Base-by-base conservation (phyloP, 208 protist species). In the Trypanosomatidae sp. region DNA sequence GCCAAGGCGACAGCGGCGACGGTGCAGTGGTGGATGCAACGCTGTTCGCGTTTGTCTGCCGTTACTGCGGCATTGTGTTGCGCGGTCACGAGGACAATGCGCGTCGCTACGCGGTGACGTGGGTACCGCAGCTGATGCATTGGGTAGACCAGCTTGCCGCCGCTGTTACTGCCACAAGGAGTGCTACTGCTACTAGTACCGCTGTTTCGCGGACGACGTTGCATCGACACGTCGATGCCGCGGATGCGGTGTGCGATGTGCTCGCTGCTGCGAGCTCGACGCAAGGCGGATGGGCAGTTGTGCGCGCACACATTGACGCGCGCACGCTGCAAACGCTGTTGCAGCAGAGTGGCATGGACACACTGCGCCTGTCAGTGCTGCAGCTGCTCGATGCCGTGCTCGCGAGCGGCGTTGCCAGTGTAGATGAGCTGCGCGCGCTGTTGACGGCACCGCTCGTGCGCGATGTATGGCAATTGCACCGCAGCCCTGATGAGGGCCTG, bases 41-140 rank as follows among this genome's bases (percentile, higher is more conserved):
- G 21, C n/a, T 61, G n/a, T 66, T 71, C 32, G 47, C 46, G n/a
- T 83, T 75, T 55, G 60, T 65, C 2, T 82, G 74, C 39, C 68
- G 53, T 10, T 79, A 71, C 39, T 88, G 78, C 50, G 48, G 61
- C 30, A 62, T 72, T n/a, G 69, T 47, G 6, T 33, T 88, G 28
- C 39, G 51, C 21, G 16, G 39, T 27, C 64, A 80, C 52, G 72
- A 86, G 33, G 44, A 5, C 0, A 84, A 84, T 42, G 72, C 71
- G 4, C 24, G 30, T 13, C 53, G 43, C 7, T 69, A 66, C 44
- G 74, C 66, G 1, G 33, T 26, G 6, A 38, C 42, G 32, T 92
- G 83, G 65, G 56, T 78, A 30, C 33, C 43, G 1, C 32, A 48
- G 6, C 43, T 61, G 7, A 24, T 68, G 21, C 26, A 33, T 1